Conservation (phyloP, 179 eudicot species). For the Gypsophila paniculata region DNA sequence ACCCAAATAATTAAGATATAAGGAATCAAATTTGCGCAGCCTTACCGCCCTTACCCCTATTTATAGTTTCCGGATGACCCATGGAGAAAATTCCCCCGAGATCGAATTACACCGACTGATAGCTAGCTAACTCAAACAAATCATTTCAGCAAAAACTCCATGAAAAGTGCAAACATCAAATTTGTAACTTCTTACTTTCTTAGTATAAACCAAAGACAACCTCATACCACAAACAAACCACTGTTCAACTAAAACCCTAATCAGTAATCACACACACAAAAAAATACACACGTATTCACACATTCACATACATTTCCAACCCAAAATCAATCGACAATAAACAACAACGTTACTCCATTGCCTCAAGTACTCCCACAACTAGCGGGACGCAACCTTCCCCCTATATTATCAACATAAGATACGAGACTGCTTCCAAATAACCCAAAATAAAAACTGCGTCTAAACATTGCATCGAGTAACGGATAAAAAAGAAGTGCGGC, state of each 20-base stretch:
- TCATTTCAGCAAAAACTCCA: too few relatives aligned
- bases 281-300: not conserved
- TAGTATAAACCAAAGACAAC: not conserved
- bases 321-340: conserved; percentile 11
- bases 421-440: too few relatives aligned
- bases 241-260: not conserved
- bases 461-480: too few relatives aligned
- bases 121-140: not conserved
- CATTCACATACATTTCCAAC: not conserved
- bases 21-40: not conserved
- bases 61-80: not conserved
- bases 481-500: too few relatives aligned
- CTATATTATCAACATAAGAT: too few relatives aligned
- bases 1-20: not conserved
- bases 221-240: not conserved
- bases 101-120: not conserved
- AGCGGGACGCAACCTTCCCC: too few relatives aligned
- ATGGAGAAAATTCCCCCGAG: not conserved
- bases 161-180: not conserved
- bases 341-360: too few relatives aligned
- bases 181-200: not conserved
- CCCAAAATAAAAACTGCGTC: too few relatives aligned
- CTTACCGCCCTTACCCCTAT: too few relatives aligned
- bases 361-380: too few relatives aligned
- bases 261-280: not conserved